Percentiles rank a stretch among this genome's conserved stretches.
phyloP scores from a whole-genome alignment of 495 filamentous ascomycete species.

The Trichoderma orchidacearum region DNA sequence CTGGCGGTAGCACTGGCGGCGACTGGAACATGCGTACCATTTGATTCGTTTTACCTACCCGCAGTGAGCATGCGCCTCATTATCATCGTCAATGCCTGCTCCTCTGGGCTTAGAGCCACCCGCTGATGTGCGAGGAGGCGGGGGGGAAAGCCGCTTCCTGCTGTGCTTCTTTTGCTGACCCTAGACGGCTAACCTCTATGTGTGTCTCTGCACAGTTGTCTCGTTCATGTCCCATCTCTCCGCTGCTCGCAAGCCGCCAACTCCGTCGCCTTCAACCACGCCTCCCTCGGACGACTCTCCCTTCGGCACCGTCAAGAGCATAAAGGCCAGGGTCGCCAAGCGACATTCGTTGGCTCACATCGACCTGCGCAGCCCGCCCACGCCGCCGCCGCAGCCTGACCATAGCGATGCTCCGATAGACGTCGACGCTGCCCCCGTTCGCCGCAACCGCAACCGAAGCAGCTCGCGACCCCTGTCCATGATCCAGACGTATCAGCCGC shows the following conservation, averaged over 20 bases:
- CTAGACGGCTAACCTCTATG: slow-evolving; percentile 4
- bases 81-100: too few relatives aligned
- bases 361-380: background rate
- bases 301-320: slow-evolving; percentile 8
- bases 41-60: too few relatives aligned
- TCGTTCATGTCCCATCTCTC: slow-evolving; percentile 49
- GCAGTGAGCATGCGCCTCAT: too few relatives aligned
- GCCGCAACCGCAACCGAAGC: background rate
- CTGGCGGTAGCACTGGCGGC: too few relatives aligned
- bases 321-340: slow-evolving; percentile 10
- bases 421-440: background rate
- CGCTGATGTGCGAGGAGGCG: too few relatives aligned
- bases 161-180: background rate
- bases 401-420: background rate
- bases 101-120: too few relatives aligned
- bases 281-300: slow-evolving; percentile 4
- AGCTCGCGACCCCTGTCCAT: slow-evolving; percentile 44
- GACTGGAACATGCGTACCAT: too few relatives aligned
- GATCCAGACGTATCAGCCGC: slow-evolving; percentile 75
- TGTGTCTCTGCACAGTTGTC: slow-evolving; percentile 27
- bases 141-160: too few relatives aligned
- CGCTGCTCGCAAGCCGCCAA: slow-evolving; percentile 7
- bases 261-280: background rate
- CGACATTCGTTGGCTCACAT: slow-evolving; percentile 6
- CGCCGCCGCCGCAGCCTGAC: slow-evolving; percentile 1